These are phyloP conservation scores for Cladophialophora chaetospira DNA, from an alignment of 2,329 filamentous ascomycete genomes.

Conservation along the genomic window DNA sequence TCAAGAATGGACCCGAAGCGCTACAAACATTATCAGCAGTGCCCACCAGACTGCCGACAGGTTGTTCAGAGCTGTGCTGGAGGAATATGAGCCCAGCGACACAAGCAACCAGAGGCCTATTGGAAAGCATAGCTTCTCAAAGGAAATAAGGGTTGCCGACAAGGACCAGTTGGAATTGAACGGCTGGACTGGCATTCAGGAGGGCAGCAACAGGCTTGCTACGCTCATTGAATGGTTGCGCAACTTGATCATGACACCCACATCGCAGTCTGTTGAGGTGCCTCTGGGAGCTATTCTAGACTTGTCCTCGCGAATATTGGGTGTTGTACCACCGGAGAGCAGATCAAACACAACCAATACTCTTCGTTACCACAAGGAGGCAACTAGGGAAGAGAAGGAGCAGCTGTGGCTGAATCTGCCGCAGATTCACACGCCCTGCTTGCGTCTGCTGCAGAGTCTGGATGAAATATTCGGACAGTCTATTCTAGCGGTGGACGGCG, in stretches of 20 bases:
- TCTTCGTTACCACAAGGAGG: conserved; percentile 69
- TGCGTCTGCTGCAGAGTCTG: conserved; percentile 63
- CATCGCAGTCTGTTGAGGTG: conserved; percentile 65
- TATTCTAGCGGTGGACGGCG: conserved; percentile 62
- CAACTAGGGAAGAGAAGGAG: conserved; percentile 79
- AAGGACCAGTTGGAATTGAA: conserved; percentile 57
- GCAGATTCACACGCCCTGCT: conserved; percentile 69
- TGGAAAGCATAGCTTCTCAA: conserved; percentile 41
- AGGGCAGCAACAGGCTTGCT: conserved; percentile 69
- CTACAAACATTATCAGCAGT: conserved; percentile 63
- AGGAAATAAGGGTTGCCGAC: conserved; percentile 42
- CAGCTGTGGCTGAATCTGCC: conserved; percentile 74
- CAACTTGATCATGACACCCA: conserved; percentile 64
- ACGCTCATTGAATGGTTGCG: conserved; percentile 67
- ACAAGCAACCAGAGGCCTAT: conserved; percentile 40
- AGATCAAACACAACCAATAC: conserved; percentile 42
- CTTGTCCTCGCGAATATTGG: conserved; percentile 68
- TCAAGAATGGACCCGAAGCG: conserved; percentile 74
- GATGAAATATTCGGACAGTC: conserved; percentile 60
- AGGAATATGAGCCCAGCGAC: conserved; percentile 75
- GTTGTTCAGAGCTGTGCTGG: conserved; percentile 75
- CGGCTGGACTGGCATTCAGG: conserved; percentile 71
- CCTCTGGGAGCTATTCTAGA: conserved; percentile 70
- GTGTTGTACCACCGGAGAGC: conserved; percentile 59
- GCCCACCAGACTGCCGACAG: conserved; percentile 73